Evolutionary conservation across 1,284 basidiomycete species (phyloP), one percentile per base, ranked within the genome.

Genomic region (Fomitopsis betulina): DNA sequence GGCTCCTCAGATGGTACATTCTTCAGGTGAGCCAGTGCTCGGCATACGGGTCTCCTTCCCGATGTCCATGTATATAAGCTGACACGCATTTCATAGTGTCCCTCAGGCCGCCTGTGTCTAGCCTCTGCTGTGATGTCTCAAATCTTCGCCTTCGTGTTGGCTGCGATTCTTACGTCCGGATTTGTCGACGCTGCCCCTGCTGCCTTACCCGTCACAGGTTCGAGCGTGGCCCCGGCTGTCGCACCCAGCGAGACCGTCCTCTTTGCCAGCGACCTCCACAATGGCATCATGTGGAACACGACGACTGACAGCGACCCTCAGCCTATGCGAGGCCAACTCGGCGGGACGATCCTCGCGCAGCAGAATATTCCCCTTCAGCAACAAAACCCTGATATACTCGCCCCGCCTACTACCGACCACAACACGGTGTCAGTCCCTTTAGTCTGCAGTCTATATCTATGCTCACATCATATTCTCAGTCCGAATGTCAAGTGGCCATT

Each of bases 401-500:
- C 86, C 2, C 85, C 86, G n/a, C 87, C 87, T 3, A 76, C 77
- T 3, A 88, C 86, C 0, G 88, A 91, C 67, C 70, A 76, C 58
- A 88, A 87, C 30, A 76, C 73, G 55, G 73, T 89, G 83, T 85
- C 70, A 5, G 38, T 33, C 17, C 25, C 15, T n/a, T 17, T 19
- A 42, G n/a, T 42, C 4, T 19, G 42, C 6, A 25, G 23, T 6
- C 10, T 2, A n/a, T 30, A 17, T 15, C 4, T 6, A 5, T n/a
- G n/a, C 12, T 47, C 17, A 30, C 4, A 9, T 10, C 21, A n/a
- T 7, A 21, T n/a, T n/a, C 53, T 1, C 60, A 85, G 83, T n/a
- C 58, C 66, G 12, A 86, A 86, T 62, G 81, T 84, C 15, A 89
- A 88, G 67, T 90, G 88, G 88, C 81, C 87, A 0, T 87, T 89